Conservation (phyloP, 257 asterid genomes). For the Przewalskia tangutica region DNA sequence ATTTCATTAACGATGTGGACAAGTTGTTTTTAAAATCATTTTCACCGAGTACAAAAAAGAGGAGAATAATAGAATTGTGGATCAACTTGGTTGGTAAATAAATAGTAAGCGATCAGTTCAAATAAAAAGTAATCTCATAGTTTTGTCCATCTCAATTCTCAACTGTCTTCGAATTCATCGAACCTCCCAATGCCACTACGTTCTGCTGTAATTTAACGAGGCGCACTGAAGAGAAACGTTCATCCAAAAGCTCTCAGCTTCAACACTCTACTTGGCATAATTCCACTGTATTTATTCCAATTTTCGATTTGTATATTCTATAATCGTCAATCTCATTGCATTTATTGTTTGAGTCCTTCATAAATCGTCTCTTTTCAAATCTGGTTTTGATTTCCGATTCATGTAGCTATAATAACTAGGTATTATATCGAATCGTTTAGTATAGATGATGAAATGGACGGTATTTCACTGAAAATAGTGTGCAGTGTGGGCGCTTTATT, state of each 20-base stretch:
- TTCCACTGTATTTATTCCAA: not conserved
- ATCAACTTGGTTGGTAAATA: conserved; percentile 6
- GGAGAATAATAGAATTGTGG: not conserved
- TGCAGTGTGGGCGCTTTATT: not conserved
- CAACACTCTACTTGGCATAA: not conserved
- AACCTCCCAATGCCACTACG: conserved; percentile 15
- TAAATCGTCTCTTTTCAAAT: not conserved
- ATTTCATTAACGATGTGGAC: too few relatives aligned
- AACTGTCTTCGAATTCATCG: conserved; percentile 7
- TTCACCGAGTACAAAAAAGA: not conserved
- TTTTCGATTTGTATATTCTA: not conserved
- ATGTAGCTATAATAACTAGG: not conserved
- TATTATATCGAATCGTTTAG: not conserved
- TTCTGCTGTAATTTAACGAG: not conserved
- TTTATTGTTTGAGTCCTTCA: not conserved
- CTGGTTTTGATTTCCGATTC: not conserved
- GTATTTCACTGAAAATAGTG: not conserved
- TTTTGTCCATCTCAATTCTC: not conserved
- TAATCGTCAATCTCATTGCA: not conserved
- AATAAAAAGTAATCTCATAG: not conserved
- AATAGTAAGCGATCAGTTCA: not conserved
- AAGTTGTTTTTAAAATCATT: too few relatives aligned
- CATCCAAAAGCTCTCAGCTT: not conserved
- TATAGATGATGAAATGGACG: not conserved
- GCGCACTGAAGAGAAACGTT: not conserved